Base-by-base conservation (phyloP, 192 early-diverging fungal species). In the Gamsiella multidivaricata region DNA sequence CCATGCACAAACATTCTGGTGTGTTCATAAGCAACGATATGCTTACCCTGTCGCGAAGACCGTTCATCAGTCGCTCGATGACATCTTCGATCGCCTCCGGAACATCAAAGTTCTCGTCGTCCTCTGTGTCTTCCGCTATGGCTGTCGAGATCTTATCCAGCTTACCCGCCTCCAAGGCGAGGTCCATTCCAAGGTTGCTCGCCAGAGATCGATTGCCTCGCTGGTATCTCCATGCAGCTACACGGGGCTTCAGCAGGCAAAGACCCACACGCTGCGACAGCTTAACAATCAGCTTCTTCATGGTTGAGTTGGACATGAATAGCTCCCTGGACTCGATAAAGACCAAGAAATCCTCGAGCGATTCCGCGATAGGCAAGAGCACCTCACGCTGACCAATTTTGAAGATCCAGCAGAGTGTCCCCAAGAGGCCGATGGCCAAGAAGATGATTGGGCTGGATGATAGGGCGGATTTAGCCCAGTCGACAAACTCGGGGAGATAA, bases 281-380 rank as follows among this genome's bases (percentile, higher is more conserved):
- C 78, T 99, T 98, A 20, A 89, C 84, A 18, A 92, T 61, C 20
- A 94, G 74, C 69, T 98, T 97, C 20, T 93, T 87, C 26, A 95
- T 84, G 20, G 95, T 47, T 22, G 91, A 70, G 67, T 97, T 93
- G 54, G 84, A 83, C 52, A 89, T 87, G 63, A 91, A 86, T 9
- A 73, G 70, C 5, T 87, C 69, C 18, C 87, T 81, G 37, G 73
- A 78, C 26, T 84, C 71, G 23, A 88, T 62, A 20, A 58, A 54
- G 1, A 69, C 51, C n/a, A 89, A 52, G 20, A 84, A 69, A 11
- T 82, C 70, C 12, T 82, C 79, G 4, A 80, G 55, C 25, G 73
- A 72, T 15, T 84, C 80, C 0, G 92, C 60, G 18, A 86, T 82
- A 9, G 88, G 87, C 7, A 90, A 62, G 14, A 94, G 79, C 1